Conservation (phyloP, 2,329 filamentous ascomycete species). For the Thelonectria rubi region DNA sequence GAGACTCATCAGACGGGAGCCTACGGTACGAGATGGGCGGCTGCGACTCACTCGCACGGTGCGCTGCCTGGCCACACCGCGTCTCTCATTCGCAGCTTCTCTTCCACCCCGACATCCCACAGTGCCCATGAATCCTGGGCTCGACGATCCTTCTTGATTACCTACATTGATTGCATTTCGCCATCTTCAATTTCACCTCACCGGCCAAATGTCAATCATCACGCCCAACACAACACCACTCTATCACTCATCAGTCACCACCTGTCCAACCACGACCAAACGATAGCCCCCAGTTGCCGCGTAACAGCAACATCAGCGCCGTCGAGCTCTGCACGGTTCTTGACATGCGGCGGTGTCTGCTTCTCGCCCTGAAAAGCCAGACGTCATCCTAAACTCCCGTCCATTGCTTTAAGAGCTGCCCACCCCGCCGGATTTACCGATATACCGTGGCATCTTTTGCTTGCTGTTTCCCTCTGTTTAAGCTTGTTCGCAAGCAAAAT, state of each 20-base stretch:
- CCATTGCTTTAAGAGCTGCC: neutral
- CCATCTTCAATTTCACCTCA: slow-evolving; percentile 13
- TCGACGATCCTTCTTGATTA: neutral
- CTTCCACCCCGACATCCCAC: neutral
- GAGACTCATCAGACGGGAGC: no score
- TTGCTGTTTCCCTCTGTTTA: neutral
- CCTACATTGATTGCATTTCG: neutral
- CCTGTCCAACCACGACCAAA: slow-evolving; percentile 4
- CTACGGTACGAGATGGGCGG: slow-evolving; percentile 3
- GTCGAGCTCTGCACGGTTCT: neutral
- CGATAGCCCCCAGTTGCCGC: neutral
- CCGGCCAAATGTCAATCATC: slow-evolving; percentile 27
- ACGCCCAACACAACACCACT: slow-evolving; percentile 27
- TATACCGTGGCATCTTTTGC: neutral
- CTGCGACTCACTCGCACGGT: slow-evolving; percentile 17
- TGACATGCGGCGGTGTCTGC: neutral
- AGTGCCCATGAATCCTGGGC: slow-evolving; percentile 3
- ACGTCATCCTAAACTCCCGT: neutral
- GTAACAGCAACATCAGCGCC: neutral
- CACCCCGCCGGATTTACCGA: neutral
- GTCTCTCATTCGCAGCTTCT: neutral
- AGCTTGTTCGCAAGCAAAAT: no score
- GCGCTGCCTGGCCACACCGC: slow-evolving; percentile 13
- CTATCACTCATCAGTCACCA: neutral
- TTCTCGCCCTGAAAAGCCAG: neutral